phyloP scores from a whole-genome alignment of 2,329 filamentous ascomycete genomes.

The Beauveria caledonica region DNA sequence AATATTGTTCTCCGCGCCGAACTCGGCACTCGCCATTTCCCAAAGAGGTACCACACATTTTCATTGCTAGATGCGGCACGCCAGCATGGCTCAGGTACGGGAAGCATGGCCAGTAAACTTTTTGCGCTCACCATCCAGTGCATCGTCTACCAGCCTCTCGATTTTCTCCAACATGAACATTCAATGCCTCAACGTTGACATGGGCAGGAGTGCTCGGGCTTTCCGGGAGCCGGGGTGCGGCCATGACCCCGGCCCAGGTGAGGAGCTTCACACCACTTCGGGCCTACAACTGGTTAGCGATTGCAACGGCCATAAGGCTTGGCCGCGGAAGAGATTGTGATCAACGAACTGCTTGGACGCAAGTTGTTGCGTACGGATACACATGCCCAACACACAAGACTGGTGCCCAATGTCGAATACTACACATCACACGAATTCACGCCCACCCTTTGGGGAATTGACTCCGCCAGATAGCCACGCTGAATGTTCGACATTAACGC shows the following conservation, averaged over 20 bases:
- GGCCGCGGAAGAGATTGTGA: conserved; percentile 5
- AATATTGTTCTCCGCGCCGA: background rate
- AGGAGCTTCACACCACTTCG: conserved; percentile 4
- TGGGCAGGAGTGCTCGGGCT: background rate
- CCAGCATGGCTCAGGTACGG: background rate
- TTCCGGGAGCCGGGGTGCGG: background rate
- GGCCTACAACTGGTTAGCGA: background rate
- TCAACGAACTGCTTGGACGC: conserved; percentile 2
- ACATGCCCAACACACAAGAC: background rate
- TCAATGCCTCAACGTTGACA: background rate
- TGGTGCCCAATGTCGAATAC: background rate
- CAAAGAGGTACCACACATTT: background rate
- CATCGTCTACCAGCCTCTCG: background rate
- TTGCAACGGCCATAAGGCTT: conserved; percentile 2
- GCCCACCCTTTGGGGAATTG: background rate
- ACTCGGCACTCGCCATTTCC: background rate
- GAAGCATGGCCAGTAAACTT: background rate
- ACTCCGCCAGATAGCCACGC: conserved; percentile 6
- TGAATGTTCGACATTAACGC: conserved; percentile 11
- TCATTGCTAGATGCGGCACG: background rate
- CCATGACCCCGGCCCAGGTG: background rate
- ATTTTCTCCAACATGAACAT: background rate
- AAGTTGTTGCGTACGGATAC: background rate
- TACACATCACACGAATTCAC: background rate
- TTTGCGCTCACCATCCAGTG: background rate